Conservation (phyloP, 2,329 filamentous ascomycete genomes). For the Botrytis galanthina region DNA sequence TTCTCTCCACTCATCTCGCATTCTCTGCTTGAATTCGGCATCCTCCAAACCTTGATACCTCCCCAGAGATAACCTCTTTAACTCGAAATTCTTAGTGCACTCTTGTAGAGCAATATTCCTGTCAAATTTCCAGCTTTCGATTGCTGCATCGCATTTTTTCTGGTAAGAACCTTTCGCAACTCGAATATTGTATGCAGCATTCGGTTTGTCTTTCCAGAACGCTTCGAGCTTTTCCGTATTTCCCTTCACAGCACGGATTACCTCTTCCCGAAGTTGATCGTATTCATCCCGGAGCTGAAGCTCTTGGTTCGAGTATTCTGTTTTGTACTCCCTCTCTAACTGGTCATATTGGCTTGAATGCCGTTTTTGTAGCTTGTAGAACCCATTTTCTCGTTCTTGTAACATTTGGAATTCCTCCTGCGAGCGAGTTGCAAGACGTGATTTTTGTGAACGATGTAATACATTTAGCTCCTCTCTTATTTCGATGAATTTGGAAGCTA, state of each 20-base stretch:
- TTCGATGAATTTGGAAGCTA: slow-evolving; percentile 43
- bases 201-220: slow-evolving; percentile 43
- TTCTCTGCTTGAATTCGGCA: too few relatives aligned
- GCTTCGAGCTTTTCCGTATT: slow-evolving; percentile 43
- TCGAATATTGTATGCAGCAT: slow-evolving; percentile 44
- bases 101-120: neutral
- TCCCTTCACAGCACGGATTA: slow-evolving; percentile 45
- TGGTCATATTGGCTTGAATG: slow-evolving; percentile 37
- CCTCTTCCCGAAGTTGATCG: slow-evolving; percentile 42
- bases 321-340: slow-evolving; percentile 33
- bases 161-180: slow-evolving; percentile 36
- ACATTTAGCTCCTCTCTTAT: slow-evolving; percentile 41
- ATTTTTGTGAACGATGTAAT: slow-evolving; percentile 46
- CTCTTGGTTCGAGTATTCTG: slow-evolving; percentile 41
- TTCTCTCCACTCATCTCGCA: neutral
- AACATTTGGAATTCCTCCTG: slow-evolving; percentile 40
- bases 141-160: neutral
- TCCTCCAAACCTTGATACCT: neutral
- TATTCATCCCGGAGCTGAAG: slow-evolving; percentile 44
- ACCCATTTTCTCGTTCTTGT: slow-evolving; percentile 38
- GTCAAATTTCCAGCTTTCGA: neutral
- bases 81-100: neutral
- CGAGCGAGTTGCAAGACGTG: slow-evolving; percentile 42
- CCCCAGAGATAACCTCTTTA: neutral
- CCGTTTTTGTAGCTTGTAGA: slow-evolving; percentile 30